Conservation (phyloP, 129 eudicot genomes). For the Gnaphalium uliginosum region DNA sequence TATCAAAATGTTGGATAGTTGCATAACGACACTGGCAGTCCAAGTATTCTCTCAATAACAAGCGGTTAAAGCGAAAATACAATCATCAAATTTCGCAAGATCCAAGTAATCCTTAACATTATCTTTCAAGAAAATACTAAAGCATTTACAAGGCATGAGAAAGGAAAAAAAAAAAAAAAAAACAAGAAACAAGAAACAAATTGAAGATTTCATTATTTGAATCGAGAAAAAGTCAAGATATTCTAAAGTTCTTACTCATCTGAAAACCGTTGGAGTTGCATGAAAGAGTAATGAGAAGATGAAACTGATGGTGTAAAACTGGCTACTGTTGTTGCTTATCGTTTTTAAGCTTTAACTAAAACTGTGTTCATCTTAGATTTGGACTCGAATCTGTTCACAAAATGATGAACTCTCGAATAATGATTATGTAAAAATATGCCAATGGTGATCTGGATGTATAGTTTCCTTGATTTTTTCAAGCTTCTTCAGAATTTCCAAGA, state of each 20-base stretch:
- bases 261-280: constrained; percentile 18
- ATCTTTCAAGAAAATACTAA: neutral
- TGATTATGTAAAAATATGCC: constrained; percentile 61
- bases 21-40: neutral
- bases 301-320: constrained; percentile 20
- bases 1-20: neutral
- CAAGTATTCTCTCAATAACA: neutral
- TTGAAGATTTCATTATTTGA: constrained; percentile 27
- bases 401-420: constrained; percentile 18
- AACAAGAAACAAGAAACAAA: neutral
- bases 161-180: neutral
- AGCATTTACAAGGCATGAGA: constrained; percentile 1
- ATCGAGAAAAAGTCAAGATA: constrained; percentile 12
- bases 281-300: constrained; percentile 7
- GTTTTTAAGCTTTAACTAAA: constrained; percentile 20
- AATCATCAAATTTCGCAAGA: neutral
- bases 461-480: constrained; percentile 74
- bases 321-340: constrained; percentile 8
- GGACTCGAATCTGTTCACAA: constrained; percentile 22
- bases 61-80: neutral
- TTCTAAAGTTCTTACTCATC: constrained; percentile 18
- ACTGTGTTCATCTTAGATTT: constrained; percentile 15
- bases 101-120: neutral
- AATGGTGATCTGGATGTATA: constrained; percentile 63
- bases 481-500: constrained; percentile 74